Conservation (phyloP, 2,329 filamentous ascomycete species). For the Colletotrichum graminicola region DNA sequence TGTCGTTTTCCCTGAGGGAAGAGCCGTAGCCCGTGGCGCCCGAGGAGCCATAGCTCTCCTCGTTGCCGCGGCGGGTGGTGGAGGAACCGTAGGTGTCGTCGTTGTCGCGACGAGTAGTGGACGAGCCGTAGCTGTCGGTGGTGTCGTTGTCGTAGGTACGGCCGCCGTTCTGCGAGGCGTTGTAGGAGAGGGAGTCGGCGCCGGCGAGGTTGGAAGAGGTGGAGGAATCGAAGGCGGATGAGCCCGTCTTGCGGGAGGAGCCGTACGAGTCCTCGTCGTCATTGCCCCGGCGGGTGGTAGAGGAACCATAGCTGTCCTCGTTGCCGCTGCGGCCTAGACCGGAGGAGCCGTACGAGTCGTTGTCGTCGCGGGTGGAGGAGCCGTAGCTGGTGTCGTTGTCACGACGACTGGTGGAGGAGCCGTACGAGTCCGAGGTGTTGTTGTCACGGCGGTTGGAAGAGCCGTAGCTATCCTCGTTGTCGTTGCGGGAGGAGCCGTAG, state of each 20-base stretch:
- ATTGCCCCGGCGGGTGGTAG: conserved; percentile 15
- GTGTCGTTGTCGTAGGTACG: conserved; percentile 38
- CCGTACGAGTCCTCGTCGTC: conserved; percentile 44
- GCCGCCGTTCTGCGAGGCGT: conserved; percentile 42
- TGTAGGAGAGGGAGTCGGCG: conserved; percentile 43
- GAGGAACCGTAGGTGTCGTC: conserved; percentile 42
- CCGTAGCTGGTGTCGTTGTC: conserved; percentile 33
- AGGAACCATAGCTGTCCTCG: conserved; percentile 42
- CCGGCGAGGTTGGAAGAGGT: conserved; percentile 41
- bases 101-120: conserved; percentile 38
- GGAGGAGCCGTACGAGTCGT: conserved; percentile 45
- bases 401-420: conserved; percentile 38
- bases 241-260: conserved; percentile 39
- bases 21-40: conserved; percentile 42
- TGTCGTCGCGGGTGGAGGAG: conserved; percentile 18
- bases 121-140: conserved; percentile 8
- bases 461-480: conserved; percentile 43
- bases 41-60: conserved; percentile 38
- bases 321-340: conserved; percentile 35
- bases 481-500: conserved; percentile 40
- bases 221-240: conserved; percentile 21
- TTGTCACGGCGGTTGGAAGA: conserved; percentile 39
- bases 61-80: conserved; percentile 42
- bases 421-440: conserved; percentile 41
- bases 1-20: conserved; percentile 42